phyloP scores from a whole-genome alignment of 805 yeast genomes.

The Cyberlindnera japonica region DNA sequence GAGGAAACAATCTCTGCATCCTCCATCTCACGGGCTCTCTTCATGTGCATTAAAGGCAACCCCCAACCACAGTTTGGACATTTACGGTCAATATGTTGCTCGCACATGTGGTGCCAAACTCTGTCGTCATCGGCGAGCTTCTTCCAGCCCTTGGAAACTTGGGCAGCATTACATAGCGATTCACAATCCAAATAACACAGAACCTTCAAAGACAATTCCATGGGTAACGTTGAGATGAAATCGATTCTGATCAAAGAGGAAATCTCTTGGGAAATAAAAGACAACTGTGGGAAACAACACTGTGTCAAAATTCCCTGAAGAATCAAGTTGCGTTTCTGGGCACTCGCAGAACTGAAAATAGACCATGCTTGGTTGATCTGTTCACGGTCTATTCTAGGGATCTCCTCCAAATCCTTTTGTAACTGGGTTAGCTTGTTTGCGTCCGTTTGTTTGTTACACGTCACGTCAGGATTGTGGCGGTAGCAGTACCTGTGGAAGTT shows the following conservation, averaged over 20 bases:
- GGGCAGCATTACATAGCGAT: conserved; percentile 91
- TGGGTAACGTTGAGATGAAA: conserved; percentile 79
- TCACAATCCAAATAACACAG: conserved; percentile 88
- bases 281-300: conserved; percentile 93
- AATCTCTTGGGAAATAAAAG: conserved; percentile 79
- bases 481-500: conserved; percentile 75
- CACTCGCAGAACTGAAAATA: conserved; percentile 70
- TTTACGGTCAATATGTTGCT: conserved; percentile 94
- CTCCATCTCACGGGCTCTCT: conserved; percentile 53
- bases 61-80: conserved; percentile 99
- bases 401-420: conserved; percentile 51
- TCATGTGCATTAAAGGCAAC: conserved; percentile 88
- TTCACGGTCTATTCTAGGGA: conserved; percentile 69
- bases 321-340: conserved; percentile 66
- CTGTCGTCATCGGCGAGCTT: conserved; percentile 90
- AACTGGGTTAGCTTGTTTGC: conserved; percentile 58
- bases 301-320: conserved; percentile 81
- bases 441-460: conserved; percentile 67
- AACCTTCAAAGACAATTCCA: conserved; percentile 79
- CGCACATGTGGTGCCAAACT: conserved; percentile 98
- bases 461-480: conserved; percentile 87
- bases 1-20: too few relatives aligned
- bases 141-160: conserved; percentile 86
- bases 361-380: conserved; percentile 84
- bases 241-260: conserved; percentile 80